Evolutionary conservation across 495 filamentous ascomycete species (phyloP).

Genomic region (Aspergillus olivimuriae): DNA sequence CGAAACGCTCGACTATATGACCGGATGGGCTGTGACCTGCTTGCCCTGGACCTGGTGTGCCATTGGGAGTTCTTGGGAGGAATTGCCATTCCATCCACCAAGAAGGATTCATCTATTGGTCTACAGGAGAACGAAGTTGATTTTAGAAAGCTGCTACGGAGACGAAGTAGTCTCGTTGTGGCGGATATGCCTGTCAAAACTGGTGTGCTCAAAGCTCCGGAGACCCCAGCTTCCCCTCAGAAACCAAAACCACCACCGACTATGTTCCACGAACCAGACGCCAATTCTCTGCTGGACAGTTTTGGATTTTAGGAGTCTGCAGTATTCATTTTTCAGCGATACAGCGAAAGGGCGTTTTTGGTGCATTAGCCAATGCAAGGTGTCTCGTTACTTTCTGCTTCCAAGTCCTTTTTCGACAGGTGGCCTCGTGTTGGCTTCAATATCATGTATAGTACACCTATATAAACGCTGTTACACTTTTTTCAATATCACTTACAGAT

Average conservation of each 20-base stretch:
- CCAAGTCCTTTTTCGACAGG: not conserved
- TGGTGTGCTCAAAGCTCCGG: constrained; percentile 3
- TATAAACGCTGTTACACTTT: too few relatives aligned
- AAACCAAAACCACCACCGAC: constrained; percentile 63
- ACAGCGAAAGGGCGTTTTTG: not conserved
- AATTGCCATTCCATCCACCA: constrained; percentile 23
- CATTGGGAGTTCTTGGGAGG: constrained; percentile 78
- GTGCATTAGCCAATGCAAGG: not conserved
- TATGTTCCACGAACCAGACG: constrained; percentile 85
- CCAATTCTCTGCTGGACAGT: constrained; percentile 71
- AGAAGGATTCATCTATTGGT: constrained; percentile 17
- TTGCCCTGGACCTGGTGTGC: constrained; percentile 74
- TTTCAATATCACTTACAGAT: too few relatives aligned
- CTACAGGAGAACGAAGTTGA: constrained; percentile 44
- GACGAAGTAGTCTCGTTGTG: constrained; percentile 73
- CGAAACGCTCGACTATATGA: constrained; percentile 85
- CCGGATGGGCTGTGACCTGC: constrained; percentile 93
- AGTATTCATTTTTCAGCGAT: constrained; percentile 2
- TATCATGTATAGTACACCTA: too few relatives aligned
- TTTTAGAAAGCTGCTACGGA: constrained; percentile 60
- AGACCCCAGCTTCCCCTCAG: constrained; percentile 32
- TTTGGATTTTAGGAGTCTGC: constrained; percentile 64
- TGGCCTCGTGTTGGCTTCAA: too few relatives aligned
- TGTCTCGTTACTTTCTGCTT: not conserved
- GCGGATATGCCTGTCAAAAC: constrained; percentile 59